Evolutionary conservation across 768 basidiomycete genomes (phyloP).

Genomic region (Tulasnella sp.): DNA sequence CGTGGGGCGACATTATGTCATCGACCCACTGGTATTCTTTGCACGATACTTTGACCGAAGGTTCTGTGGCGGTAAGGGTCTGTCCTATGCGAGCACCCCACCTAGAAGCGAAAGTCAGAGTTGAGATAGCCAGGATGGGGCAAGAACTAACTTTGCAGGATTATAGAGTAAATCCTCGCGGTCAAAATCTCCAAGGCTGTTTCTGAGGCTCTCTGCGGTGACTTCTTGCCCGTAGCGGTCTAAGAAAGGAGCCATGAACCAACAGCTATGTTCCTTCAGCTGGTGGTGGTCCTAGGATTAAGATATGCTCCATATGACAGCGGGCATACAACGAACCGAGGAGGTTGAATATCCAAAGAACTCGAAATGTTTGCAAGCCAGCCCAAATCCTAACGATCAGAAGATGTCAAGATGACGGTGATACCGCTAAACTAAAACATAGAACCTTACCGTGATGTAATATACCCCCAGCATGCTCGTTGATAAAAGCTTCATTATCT

Average conservation of each 20-base stretch:
- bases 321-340: too few species aligned
- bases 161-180: conserved; percentile 32
- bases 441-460: not conserved
- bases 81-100: conserved; percentile 75
- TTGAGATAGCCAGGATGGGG: not conserved
- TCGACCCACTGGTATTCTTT: conserved; percentile 52
- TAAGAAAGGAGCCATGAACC: conserved; percentile 9
- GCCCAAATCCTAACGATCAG: not conserved
- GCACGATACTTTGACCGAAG: conserved; percentile 45
- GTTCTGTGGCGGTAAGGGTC: conserved; percentile 68
- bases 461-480: not conserved
- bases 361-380: conserved; percentile 3
- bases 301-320: too few species aligned
- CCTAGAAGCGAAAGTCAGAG: not conserved
- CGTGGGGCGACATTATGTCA: conserved; percentile 37
- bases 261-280: conserved; percentile 1
- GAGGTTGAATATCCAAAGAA: conserved; percentile 11
- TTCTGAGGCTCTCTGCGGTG: conserved; percentile 47
- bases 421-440: not conserved
- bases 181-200: conserved; percentile 54
- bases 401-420: not conserved
- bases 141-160: conserved; percentile 46
- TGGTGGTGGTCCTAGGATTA: too few species aligned
- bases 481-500: not conserved
- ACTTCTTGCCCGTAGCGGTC: conserved; percentile 25